A percentile compares a stretch with the other conserved stretches of the same genome.
These are phyloP conservation scores for Cladosporium sp. DNA, from an alignment of 2,329 filamentous ascomycete genomes.

Conservation along the genomic window DNA sequence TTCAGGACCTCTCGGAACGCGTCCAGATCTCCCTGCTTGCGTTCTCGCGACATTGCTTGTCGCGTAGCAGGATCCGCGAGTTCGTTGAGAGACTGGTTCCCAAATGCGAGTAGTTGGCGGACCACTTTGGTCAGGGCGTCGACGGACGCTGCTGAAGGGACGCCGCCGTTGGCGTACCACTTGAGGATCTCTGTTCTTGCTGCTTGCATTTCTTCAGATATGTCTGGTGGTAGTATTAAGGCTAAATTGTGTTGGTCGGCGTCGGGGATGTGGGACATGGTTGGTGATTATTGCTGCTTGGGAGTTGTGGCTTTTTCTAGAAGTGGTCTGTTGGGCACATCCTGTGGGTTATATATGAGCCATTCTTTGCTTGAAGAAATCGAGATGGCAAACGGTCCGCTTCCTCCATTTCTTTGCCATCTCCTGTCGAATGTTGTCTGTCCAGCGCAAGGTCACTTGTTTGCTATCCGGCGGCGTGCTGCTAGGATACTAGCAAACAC, in stretches of 20 bases:
- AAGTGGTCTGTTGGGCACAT: neutral
- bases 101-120: neutral
- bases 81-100: neutral
- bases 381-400: neutral
- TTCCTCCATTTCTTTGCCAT: neutral
- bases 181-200: neutral
- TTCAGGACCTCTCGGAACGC: neutral
- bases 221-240: neutral
- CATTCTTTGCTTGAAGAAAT: neutral
- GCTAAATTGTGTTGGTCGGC: neutral
- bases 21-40: neutral
- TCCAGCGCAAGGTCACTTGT: neutral
- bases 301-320: neutral
- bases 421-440: neutral
- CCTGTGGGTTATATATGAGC: neutral
- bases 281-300: neutral
- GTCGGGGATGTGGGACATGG: neutral
- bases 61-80: neutral
- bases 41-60: neutral
- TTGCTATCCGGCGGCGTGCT: neutral
- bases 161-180: neutral
- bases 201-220: neutral
- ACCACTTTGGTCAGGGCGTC: neutral
- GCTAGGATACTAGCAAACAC: neutral
- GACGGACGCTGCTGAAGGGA: neutral